Evolutionary conservation across 2,329 filamentous ascomycete species (phyloP).

Genomic region (Fusarium azukiicola): DNA sequence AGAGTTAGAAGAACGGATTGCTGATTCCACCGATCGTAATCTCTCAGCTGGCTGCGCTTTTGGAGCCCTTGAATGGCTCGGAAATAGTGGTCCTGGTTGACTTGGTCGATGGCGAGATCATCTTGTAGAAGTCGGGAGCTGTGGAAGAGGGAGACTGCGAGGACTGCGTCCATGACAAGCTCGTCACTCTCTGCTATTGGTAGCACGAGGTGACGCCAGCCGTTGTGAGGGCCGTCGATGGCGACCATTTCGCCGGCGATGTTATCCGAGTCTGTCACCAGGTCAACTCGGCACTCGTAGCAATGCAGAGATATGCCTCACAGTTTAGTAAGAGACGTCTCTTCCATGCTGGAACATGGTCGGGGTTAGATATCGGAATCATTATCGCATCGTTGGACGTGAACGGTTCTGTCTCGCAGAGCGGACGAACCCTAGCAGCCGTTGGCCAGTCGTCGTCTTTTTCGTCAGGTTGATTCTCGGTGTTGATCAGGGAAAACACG

Average conservation of each 20-base stretch:
- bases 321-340: conserved; percentile 19
- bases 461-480: not conserved
- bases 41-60: not conserved
- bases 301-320: not conserved
- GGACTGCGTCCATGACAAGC: conserved; percentile 30
- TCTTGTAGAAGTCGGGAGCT: not conserved
- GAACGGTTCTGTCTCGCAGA: not conserved
- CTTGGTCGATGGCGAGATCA: not conserved
- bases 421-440: not conserved
- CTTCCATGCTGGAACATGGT: conserved; percentile 19
- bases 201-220: conserved; percentile 35
- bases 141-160: conserved; percentile 29
- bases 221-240: conserved; percentile 39
- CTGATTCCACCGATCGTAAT: not conserved
- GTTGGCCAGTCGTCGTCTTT: not conserved
- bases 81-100: not conserved
- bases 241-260: conserved; percentile 40
- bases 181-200: conserved; percentile 29
- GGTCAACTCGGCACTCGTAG: not conserved
- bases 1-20: not conserved
- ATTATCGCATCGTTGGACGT: not conserved
- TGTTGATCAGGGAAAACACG: not conserved
- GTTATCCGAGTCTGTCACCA: conserved; percentile 27
- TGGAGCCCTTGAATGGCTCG: not conserved
- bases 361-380: conserved; percentile 12